phyloP scores from a whole-genome alignment of 1,139 yeast genomes.

The Kurtzmaniella natalensis region DNA sequence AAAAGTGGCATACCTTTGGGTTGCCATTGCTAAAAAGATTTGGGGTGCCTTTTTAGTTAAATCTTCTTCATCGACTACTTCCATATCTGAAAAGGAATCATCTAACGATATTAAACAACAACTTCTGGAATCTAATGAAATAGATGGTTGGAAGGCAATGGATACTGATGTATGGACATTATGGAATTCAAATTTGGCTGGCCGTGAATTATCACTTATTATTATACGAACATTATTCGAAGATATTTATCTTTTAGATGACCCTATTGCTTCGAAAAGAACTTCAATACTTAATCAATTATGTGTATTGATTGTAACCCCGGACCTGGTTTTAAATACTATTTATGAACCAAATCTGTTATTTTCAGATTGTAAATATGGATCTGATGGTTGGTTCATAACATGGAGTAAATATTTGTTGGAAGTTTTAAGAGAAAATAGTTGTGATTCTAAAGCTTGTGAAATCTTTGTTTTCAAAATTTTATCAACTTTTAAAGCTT shows the following conservation, averaged over 20 bases:
- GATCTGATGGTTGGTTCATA: conserved; percentile 81
- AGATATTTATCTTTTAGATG: conserved; percentile 90
- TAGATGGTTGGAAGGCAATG: conserved; percentile 88
- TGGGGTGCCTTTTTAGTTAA: conserved; percentile 69
- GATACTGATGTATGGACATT: conserved; percentile 68
- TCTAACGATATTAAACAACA: background rate
- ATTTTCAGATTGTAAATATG: conserved; percentile 56
- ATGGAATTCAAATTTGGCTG: conserved; percentile 63
- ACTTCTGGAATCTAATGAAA: conserved; percentile 24
- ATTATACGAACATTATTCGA: conserved; percentile 86
- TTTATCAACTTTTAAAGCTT: conserved; percentile 80
- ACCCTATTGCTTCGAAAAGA: conserved; percentile 81
- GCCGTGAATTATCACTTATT: conserved; percentile 72
- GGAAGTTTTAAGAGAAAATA: conserved; percentile 41
- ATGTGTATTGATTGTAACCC: conserved; percentile 78
- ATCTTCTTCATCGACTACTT: conserved; percentile 4
- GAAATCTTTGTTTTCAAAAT: conserved; percentile 59
- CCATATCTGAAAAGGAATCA: conserved; percentile 6
- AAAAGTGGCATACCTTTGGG: conserved; percentile 89
- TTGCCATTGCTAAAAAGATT: conserved; percentile 80
- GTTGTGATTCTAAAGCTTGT: conserved; percentile 30
- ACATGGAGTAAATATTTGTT: conserved; percentile 68
- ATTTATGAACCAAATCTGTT: conserved; percentile 72
- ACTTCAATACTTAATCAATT: conserved; percentile 74
- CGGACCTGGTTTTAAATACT: conserved; percentile 57